Evolutionary conservation across 208 protist genomes (phyloP), one percentile per base, ranked within the genome.

Genomic region (Phytomonas francai): DNA sequence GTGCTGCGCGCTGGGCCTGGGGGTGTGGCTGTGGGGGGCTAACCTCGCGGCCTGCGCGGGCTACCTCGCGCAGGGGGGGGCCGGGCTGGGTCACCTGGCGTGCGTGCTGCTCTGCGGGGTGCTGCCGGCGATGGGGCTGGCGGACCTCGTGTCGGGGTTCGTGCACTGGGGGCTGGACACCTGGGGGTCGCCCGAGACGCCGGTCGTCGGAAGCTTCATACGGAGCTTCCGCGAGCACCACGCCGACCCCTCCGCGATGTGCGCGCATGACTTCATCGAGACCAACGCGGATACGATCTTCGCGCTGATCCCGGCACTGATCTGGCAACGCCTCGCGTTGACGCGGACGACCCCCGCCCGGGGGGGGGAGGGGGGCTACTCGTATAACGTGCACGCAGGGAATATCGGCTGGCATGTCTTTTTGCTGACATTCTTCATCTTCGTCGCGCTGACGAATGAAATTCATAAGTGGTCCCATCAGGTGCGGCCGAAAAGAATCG

Each of bases 161-260:
- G 84, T 84, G 56, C 95, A 98, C 83, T 98, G 95, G 95, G 87
- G 83, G 32, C 80, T 96, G 29, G 95, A 98, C 77, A 97, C 93
- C 19, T 98, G 93, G 93, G 95, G 95, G 27, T 85, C 92, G 22
- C 80, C 92, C 27, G 88, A 95, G 19, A 95, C 88, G 22, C 80
- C 88, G 29, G 32, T 97, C 30, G 88, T 97, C 71, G 92, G 94
- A 70, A 91, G 80, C 71, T 97, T 98, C 71, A 97, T 98, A 63
- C 89, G 95, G 62, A 95, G 89, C 63, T 98, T 98, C 79, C 81
- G 95, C 39, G 95, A 98, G 79, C 95, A 98, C 81, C 95, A 98
- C 77, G 90, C 97, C 2, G 83, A 92, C 64, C 93, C 95, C 70
- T 78, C 72, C 8, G 89, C 89, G 34, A 98, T 98, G 84, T 93